Evolutionary conservation across 306 rosid species (phyloP), one percentile per base, ranked within the genome.

Genomic region (Cucurbita ficifolia): DNA sequence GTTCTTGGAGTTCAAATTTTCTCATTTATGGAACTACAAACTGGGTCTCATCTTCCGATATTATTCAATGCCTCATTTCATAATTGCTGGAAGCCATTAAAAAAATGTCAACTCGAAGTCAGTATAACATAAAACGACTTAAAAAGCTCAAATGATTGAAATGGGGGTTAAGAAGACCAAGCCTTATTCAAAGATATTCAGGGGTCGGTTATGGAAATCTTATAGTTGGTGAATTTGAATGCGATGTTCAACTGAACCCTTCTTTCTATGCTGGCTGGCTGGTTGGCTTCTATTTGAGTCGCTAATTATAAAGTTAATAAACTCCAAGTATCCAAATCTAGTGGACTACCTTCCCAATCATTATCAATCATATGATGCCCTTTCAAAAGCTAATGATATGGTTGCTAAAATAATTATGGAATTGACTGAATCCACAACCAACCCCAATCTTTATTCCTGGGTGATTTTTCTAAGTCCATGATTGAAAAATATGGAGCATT

Each of bases 331-430:
- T 80, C 80, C 64, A 80, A 80, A 83, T 83, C 81, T 75, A 76
- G 70, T 83, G 50, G 74, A 75, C 75, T 49, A 61, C 60, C 60
- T 64, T 54, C 70, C 81, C 76, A 87, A 87, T 86, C 82, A 84
- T 77, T 77, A 64, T 53, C 84, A 85, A 85, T 80, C 84, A 89
- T 89, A 85, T 65, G 79, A 55, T 39, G 76, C 50, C 75, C 52
- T 68, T 68, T 68, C 22, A 46, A 46, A 13, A n/a, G 4, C 50
- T 10, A 29, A 29, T 58, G 46, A 70, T 70, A 13, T 48, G 45
- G 50, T 70, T 24, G 17, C 56, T 24, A 24, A 50, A 48, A 51
- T 4, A 49, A 70, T 70, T 1, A 14, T 50, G 70, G 10, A 56
- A 43, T 65, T 40, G 54, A 38, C 51, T 63, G 35, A 63, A 61